phyloP scores from a whole-genome alignment of 2,329 filamentous ascomycete species.

The Diaporthe vexans region DNA sequence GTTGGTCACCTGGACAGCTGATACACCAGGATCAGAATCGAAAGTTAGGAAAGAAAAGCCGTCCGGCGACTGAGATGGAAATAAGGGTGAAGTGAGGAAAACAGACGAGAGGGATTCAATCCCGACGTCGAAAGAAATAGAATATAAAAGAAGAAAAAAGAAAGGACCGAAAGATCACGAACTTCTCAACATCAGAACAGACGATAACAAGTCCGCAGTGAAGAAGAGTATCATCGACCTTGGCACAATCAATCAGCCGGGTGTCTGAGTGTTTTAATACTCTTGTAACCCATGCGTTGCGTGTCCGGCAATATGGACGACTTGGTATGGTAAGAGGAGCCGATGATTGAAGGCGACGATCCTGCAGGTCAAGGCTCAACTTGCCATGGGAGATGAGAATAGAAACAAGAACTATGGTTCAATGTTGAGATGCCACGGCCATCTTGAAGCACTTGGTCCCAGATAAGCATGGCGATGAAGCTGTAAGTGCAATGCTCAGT shows the following conservation, averaged over 20 bases:
- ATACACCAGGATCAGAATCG: constrained; percentile 20
- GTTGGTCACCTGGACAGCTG: constrained; percentile 22
- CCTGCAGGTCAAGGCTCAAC: constrained; percentile 37
- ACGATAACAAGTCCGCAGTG: constrained; percentile 15
- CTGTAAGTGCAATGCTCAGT: constrained; percentile 31
- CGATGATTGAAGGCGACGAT: constrained; percentile 36
- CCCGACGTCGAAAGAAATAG: constrained; percentile 38
- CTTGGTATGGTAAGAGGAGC: constrained; percentile 34
- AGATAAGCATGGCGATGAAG: constrained; percentile 38
- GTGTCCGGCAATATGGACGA: constrained; percentile 16
- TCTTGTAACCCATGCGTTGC: constrained; percentile 12
- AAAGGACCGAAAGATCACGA: constrained; percentile 39
- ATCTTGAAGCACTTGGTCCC: constrained; percentile 34
- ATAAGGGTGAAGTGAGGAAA: constrained; percentile 40
- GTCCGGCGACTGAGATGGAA: constrained; percentile 39
- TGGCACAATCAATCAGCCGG: constrained; percentile 30
- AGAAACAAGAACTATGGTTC: constrained; percentile 34
- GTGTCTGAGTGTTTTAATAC: constrained; percentile 32
- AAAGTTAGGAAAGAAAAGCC: constrained; percentile 23
- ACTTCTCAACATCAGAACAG: constrained; percentile 33
- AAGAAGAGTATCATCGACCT: constrained; percentile 27
- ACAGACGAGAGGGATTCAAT: constrained; percentile 37
- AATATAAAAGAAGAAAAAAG: constrained; percentile 42
- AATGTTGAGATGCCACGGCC: constrained; percentile 36
- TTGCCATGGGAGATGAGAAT: constrained; percentile 33